Base-by-base conservation (phyloP, 192 early-diverging fungal genomes). In the Geranomyces michiganensis region DNA sequence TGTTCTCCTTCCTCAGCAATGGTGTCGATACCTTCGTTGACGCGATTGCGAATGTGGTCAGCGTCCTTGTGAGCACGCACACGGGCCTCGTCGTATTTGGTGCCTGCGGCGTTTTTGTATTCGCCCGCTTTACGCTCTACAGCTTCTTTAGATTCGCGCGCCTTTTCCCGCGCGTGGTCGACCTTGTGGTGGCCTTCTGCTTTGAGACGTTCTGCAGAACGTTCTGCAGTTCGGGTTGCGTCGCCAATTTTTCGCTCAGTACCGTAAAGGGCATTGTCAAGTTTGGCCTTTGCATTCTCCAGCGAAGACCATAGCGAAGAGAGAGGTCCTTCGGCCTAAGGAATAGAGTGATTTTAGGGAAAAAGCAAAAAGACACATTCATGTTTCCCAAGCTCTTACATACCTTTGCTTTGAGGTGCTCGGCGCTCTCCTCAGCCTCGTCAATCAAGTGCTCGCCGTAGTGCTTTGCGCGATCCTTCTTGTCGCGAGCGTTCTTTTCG, bases 1-100 rank as follows among this genome's bases (percentile, higher is more conserved):
- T 68, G 29, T 17, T 68, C 67, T 26, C 49, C 67, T 2, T 47
- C 55, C 53, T 68, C 67, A 22, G 30, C 51, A 22, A 70, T 58
- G 12, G 14, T 46, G 43, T 70, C 22, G 36, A 62, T 21, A 26
- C 59, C 68, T 17, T 70, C 56, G 22, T 60, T 43, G 31, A 62
- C 51, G 24, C 56, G 58, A n/a, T 32, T 8, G 21, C 59, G 56
- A n/a, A 32, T 24, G 26, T 61, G n/a, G n/a, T 62, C 58, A 24
- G 27, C 17, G 21, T 59, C 43, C 15, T 62, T 14, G 6, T 21
- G 15, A n/a, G 27, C 49, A 22, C 15, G 19, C 48, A n/a, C 17
- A 14, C 55, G n/a, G 27, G 19, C 48, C 31, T 24, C 22, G 49
- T 6, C n/a, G 29, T 68, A 51, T 32, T 56, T 33, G 48, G 53